Base-by-base conservation (phyloP, 1,139 yeast species). In the Protomyces macrosporus region DNA sequence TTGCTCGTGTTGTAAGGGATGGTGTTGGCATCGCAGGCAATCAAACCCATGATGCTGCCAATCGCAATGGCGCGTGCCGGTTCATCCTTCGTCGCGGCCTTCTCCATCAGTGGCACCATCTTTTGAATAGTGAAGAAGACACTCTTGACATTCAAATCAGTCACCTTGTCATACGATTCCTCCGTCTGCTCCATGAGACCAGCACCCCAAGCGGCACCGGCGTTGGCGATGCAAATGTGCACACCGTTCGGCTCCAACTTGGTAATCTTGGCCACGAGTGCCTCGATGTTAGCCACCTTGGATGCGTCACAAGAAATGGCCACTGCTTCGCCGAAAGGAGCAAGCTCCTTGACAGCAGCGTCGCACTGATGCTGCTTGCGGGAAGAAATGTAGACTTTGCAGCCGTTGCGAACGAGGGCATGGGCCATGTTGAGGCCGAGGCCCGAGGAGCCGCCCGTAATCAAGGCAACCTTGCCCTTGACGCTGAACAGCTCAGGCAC, bases 161-260 rank as follows among this genome's bases (percentile, higher is more conserved):
- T 74, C 77, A 57, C 77, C 75, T 56, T 87, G 68, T 80, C 82
- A 68, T 87, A 75, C 0, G 89, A 90, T 3, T 76, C 67, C 52
- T 84, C 84, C 0, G 89, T 84, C 71, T 87, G 91, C 3, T 76
- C 77, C 54, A 79, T 85, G 65, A 87, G 75, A 36, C 81, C 82
- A 3, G 84, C 87, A 45, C 93, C 93, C 93, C 93, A 87, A n/a
- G 87, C 76, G 6, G 91, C 91, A 55, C 95, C 95, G 12, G 95
- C 93, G 70, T 87, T 87, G 65, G 91, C 90, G 69, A 86, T 78
- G 67, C 87, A 78, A 67, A 87, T 84, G 71, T 87, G 85, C 42
- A 86, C 75, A 55, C 72, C 85, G 71, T 87, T 84, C 42, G 86
- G 59, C 50, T 75, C 75, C 30, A 79, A 79, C 65, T 75, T 74